Evolutionary conservation across 2,329 filamentous ascomycete species (phyloP).

Genomic region (Fusarium torulosum): DNA sequence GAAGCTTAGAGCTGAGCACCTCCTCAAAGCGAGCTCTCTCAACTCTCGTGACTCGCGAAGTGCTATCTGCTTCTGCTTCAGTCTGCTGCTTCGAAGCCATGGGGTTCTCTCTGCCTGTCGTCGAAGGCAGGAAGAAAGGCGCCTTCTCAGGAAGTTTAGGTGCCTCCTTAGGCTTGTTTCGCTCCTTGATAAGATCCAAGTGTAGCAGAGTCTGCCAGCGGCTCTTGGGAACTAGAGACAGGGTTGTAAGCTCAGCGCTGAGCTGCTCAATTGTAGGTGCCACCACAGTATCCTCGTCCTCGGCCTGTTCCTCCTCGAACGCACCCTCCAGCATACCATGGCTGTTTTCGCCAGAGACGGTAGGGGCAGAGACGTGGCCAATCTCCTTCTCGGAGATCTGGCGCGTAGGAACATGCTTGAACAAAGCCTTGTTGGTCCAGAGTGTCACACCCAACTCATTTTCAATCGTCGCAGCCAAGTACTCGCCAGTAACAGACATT

Average conservation of each 20-base stretch:
- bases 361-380: constrained; percentile 73
- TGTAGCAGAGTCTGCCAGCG: constrained; percentile 96
- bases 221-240: constrained; percentile 89
- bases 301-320: constrained; percentile 69
- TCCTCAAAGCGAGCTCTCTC: constrained; percentile 70
- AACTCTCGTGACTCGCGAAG: constrained; percentile 77
- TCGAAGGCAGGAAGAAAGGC: constrained; percentile 90
- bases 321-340: constrained; percentile 81
- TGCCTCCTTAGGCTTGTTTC: constrained; percentile 93
- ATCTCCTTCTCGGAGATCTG: constrained; percentile 86
- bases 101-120: constrained; percentile 61
- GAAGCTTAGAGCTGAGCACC: constrained; percentile 69
- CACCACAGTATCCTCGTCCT: constrained; percentile 66
- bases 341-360: constrained; percentile 85
- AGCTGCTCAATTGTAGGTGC: constrained; percentile 79
- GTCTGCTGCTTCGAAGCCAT: constrained; percentile 54
- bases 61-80: constrained; percentile 58
- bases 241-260: constrained; percentile 83
- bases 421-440: constrained; percentile 95
- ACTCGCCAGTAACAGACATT: constrained; percentile 92
- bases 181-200: constrained; percentile 89
- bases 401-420: constrained; percentile 86
- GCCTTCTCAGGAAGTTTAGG: constrained; percentile 94
- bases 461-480: constrained; percentile 88
- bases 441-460: constrained; percentile 89